These are phyloP conservation scores for Penicillium fimorum DNA, from an alignment of 495 filamentous ascomycete species.

Conservation along the genomic window DNA sequence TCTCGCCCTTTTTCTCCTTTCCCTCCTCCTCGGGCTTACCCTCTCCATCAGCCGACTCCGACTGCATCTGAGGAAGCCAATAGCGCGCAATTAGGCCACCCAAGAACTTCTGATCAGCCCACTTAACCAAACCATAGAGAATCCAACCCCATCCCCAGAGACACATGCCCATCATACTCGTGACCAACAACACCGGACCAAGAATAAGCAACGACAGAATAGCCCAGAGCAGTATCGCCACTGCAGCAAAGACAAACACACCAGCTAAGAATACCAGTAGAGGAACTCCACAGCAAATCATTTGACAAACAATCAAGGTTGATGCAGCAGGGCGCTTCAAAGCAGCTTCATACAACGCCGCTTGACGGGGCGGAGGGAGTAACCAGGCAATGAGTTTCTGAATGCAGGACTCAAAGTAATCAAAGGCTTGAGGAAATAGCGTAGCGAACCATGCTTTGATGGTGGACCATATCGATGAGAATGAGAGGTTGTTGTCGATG, in stretches of 20 bases:
- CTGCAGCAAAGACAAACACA: slow-evolving; percentile 36
- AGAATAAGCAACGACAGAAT: slow-evolving; percentile 37
- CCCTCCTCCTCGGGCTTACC: slow-evolving; percentile 7
- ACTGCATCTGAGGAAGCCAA: slow-evolving; percentile 25
- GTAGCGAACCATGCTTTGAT: slow-evolving; percentile 18
- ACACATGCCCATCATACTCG: slow-evolving; percentile 38
- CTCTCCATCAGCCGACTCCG: slow-evolving; percentile 7
- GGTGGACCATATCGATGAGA: slow-evolving; percentile 17
- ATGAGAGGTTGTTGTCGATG: slow-evolving; percentile 22
- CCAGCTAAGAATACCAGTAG: slow-evolving; percentile 38
- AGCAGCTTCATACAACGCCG: slow-evolving; percentile 32
- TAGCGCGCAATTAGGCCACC: slow-evolving; percentile 35
- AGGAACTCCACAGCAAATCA: slow-evolving; percentile 41
- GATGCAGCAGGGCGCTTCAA: slow-evolving; percentile 32
- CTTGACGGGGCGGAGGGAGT: slow-evolving; percentile 32
- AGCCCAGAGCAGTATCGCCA: slow-evolving; percentile 36
- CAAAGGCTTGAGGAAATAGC: slow-evolving; percentile 26
- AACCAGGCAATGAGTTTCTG: slow-evolving; percentile 27
- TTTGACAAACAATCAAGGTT: slow-evolving; percentile 38
- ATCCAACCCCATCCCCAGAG: slow-evolving; percentile 45
- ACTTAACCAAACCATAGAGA: slow-evolving; percentile 38
- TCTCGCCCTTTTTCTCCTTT: background rate
- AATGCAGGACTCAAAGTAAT: slow-evolving; percentile 31
- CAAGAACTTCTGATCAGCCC: slow-evolving; percentile 36
- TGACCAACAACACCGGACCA: slow-evolving; percentile 37